phyloP scores from a whole-genome alignment of 1,284 basidiomycete genomes.

The Heterobasidion parviporum region DNA sequence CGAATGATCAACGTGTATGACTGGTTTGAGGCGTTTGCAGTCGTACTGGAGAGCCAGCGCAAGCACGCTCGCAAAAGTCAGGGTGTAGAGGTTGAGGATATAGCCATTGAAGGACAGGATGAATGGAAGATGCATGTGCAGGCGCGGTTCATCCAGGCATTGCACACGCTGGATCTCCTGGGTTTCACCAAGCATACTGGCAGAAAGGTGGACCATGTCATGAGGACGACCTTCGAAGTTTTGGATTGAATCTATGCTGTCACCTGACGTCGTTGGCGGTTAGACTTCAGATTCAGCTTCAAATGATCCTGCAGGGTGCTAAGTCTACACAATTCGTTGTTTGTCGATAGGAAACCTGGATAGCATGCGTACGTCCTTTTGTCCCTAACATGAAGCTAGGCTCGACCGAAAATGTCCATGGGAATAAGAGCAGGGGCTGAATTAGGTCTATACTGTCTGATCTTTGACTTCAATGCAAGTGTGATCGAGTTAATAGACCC shows the following conservation, averaged over 20 bases:
- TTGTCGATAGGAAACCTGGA: too few relatives aligned
- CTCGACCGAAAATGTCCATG: too few relatives aligned
- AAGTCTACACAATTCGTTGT: too few relatives aligned
- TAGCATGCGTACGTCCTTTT: too few relatives aligned
- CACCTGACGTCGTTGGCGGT: too few relatives aligned
- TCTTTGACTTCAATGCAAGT: too few relatives aligned
- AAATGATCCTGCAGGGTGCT: too few relatives aligned
- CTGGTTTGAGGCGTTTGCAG: constrained; percentile 68
- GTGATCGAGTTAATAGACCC: too few relatives aligned
- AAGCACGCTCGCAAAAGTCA: constrained; percentile 10
- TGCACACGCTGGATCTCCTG: constrained; percentile 73
- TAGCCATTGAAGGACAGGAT: constrained; percentile 30
- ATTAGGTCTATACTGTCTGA: too few relatives aligned
- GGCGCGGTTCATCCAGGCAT: constrained; percentile 64
- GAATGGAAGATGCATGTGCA: constrained; percentile 58
- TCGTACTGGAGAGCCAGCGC: constrained; percentile 52
- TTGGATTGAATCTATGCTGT: constrained; percentile 21
- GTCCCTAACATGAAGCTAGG: too few relatives aligned
- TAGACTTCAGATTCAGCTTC: too few relatives aligned
- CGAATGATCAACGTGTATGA: constrained; percentile 76
- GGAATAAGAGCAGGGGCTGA: too few relatives aligned
- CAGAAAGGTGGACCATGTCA: constrained; percentile 66
- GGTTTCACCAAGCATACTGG: constrained; percentile 74
- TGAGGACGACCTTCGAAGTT: constrained; percentile 59
- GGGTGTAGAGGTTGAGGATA: constrained; percentile 10